phyloP scores from a whole-genome alignment of 2,329 filamentous ascomycete genomes.

The Cordyceps cicadae region DNA sequence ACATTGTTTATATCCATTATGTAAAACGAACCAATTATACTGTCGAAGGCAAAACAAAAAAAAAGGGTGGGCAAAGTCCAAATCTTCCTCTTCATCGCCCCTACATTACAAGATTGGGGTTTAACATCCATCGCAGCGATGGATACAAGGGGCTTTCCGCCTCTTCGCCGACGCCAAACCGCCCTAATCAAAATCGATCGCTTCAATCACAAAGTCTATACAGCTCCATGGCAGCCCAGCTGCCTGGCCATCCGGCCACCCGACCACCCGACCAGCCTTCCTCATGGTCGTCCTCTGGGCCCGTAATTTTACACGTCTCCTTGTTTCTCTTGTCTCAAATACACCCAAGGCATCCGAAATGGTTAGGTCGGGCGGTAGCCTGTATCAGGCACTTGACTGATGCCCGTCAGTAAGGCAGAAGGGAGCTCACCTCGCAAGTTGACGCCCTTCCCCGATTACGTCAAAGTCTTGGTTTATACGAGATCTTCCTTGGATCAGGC shows the following conservation, averaged over 20 bases:
- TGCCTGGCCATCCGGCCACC: background rate
- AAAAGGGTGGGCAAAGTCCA: too few species aligned
- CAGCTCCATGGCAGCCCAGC: background rate
- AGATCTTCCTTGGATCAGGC: too few species aligned
- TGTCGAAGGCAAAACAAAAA: too few species aligned
- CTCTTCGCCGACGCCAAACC: background rate
- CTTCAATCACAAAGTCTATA: background rate
- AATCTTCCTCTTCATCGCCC: too few species aligned
- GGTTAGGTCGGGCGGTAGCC: background rate
- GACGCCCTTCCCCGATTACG: too few species aligned
- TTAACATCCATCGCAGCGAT: too few species aligned
- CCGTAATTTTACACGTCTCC: background rate
- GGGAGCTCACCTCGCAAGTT: too few species aligned
- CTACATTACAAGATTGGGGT: too few species aligned
- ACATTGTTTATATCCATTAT: too few species aligned
- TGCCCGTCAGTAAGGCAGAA: too few species aligned
- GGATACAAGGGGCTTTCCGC: background rate
- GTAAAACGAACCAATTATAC: too few species aligned
- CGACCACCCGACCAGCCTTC: background rate
- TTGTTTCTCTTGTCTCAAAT: background rate
- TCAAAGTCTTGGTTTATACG: too few species aligned
- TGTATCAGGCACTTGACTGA: background rate
- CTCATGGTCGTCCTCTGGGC: background rate
- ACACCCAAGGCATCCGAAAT: background rate
- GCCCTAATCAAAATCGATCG: background rate